Base-by-base conservation (phyloP, 139 green algal species). In the Micromonas commoda region DNA sequence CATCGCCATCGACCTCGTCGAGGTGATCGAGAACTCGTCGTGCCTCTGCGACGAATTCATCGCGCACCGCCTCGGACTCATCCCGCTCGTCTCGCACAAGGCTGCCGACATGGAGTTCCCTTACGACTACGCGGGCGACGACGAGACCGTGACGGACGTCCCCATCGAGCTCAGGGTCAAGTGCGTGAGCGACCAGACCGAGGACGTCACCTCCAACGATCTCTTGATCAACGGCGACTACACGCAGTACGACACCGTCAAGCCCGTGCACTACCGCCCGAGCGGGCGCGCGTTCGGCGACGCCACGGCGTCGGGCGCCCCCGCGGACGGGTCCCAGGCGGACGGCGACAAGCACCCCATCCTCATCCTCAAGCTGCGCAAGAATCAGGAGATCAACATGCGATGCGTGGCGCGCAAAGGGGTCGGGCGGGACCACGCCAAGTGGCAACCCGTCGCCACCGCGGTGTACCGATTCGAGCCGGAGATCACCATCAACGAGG, bases 21-120 rank as follows among this genome's bases (percentile, higher is more conserved):
- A 98, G 38, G 95, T 99, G 75, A 91, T 97, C 80, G 86, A 85
- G 73, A 99, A 99, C 87, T 96, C 93, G 0, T 96, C 93, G 0
- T 92, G 97, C 35, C 85, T 99, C 3, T 97, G 97, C 75, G 95
- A 99, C 71, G 95, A 99, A 82, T 98, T 97, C 79, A 79, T 99
- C 23, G 92, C 95, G 24, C 95, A 99, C 80, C 81, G 83, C 24
- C 72, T 90, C 35, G 85, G 95, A 0, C 86, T 99, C 3, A 87
- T 98, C 4, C 95, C 94, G 5, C 80, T 98, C 0, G 65, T 93
- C 0, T 91, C 82, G 16, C n/a, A 85, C 32, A 26, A 52, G 16
- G 92, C 90, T 45, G 35, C 82, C 23, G 52, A 84, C 0, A 90
- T 93, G 86, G 88, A 89, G 69, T 77, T 80, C 33, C 76, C 82